These are phyloP conservation scores for Puya raimondii DNA, from an alignment of 176 grass and related monocot genomes.

Conservation along the genomic window DNA sequence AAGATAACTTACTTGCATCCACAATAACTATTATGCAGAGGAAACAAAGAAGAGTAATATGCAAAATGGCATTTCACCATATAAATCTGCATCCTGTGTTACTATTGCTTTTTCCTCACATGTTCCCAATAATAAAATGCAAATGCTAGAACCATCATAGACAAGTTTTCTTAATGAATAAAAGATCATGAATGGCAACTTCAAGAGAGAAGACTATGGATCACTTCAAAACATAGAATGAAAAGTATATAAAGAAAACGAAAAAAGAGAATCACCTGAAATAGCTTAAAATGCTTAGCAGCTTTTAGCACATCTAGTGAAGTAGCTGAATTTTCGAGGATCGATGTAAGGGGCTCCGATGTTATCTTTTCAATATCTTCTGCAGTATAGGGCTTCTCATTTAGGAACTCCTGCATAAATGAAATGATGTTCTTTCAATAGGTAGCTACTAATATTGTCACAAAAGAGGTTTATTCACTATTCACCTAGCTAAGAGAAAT, in stretches of 20 bases:
- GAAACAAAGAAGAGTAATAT: not conserved
- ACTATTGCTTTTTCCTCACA: too few relatives aligned
- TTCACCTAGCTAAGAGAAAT: too few relatives aligned
- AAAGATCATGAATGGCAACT: too few relatives aligned
- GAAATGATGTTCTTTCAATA: too few relatives aligned
- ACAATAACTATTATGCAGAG: not conserved
- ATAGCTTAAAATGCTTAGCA: slow-evolving; percentile 17
- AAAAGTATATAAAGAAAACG: not conserved
- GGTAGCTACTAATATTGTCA: too few relatives aligned
- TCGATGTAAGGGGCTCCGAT: slow-evolving; percentile 5
- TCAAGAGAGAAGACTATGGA: too few relatives aligned
- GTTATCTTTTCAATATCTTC: slow-evolving; percentile 19
- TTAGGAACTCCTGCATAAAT: slow-evolving; percentile 13
- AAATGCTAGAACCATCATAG: too few relatives aligned
- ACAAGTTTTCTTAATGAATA: too few relatives aligned
- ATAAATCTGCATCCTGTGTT: too few relatives aligned
- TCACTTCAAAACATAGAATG: not conserved
- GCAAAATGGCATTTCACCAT: too few relatives aligned
- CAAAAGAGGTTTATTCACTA: too few relatives aligned
- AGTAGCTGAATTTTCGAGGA: slow-evolving; percentile 12
- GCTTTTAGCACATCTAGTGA: slow-evolving; percentile 22
- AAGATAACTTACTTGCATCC: not conserved
- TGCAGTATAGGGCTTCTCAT: slow-evolving; percentile 12
- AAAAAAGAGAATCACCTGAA: slow-evolving; percentile 1
- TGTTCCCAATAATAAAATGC: too few relatives aligned